phyloP scores from a whole-genome alignment of 257 asterid species.

The Solanum pinnatisectum region DNA sequence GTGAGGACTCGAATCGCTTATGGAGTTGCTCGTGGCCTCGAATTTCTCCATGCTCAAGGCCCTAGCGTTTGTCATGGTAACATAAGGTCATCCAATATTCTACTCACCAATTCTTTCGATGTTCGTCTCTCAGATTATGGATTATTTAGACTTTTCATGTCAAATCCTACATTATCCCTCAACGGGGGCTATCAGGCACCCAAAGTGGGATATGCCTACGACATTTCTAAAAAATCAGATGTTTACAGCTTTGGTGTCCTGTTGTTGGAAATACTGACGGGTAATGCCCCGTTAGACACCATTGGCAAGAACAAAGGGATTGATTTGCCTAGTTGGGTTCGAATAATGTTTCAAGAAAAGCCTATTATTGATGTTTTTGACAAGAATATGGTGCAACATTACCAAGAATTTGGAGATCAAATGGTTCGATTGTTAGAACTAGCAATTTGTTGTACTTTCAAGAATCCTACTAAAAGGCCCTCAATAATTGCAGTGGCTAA shows the following conservation, averaged over 20 bases:
- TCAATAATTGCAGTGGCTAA: constrained; percentile 2
- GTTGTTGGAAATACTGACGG: constrained; percentile 14
- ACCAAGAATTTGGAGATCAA: constrained; percentile 5
- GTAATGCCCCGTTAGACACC: constrained; percentile 1
- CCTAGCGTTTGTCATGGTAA: constrained; percentile 23
- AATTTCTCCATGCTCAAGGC: constrained; percentile 23
- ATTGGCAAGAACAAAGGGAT: constrained; percentile 4
- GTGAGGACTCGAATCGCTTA: constrained; percentile 13
- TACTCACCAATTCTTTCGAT: constrained; percentile 3
- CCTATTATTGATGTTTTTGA: constrained; percentile 7
- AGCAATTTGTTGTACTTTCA: constrained; percentile 4
- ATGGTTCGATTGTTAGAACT: constrained; percentile 11
- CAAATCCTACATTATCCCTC: neutral
- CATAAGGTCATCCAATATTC: constrained; percentile 23
- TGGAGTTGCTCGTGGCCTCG: constrained; percentile 26
- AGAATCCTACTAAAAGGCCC: constrained; percentile 7
- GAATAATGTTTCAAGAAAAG: constrained; percentile 5
- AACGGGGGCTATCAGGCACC: constrained; percentile 16
- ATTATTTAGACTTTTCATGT: neutral
- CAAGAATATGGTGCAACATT: neutral
- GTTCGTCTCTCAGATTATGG: constrained; percentile 16
- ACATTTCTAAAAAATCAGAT: constrained; percentile 19
- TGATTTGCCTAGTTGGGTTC: constrained; percentile 14
- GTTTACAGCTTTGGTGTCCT: constrained; percentile 32
- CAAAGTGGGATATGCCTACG: constrained; percentile 1